phyloP scores from a whole-genome alignment of 1,284 basidiomycete genomes.

The Trichosporon coremiiforme region DNA sequence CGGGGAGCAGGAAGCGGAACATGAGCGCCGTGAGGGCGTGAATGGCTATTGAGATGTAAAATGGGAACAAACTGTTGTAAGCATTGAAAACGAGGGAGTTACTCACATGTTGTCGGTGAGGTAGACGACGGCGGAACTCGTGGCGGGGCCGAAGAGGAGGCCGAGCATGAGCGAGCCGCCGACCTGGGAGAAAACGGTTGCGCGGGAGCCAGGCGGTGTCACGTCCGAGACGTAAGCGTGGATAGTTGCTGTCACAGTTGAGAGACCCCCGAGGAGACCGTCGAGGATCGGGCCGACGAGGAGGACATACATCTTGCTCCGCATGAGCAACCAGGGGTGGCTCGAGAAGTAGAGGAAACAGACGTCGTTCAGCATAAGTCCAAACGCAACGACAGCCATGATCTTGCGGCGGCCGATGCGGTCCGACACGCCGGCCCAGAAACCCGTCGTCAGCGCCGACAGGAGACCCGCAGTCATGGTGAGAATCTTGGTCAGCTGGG shows the following conservation, averaged over 20 bases:
- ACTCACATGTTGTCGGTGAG: constrained; percentile 62
- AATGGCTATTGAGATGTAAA: constrained; percentile 63
- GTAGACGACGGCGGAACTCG: constrained; percentile 71
- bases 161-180: constrained; percentile 62
- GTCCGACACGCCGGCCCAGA: constrained; percentile 84
- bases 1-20: constrained; percentile 68
- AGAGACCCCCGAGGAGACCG: constrained; percentile 82
- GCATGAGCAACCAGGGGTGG: constrained; percentile 66
- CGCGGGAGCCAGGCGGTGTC: constrained; percentile 78
- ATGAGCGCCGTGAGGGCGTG: constrained; percentile 61
- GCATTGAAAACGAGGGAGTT: constrained; percentile 32
- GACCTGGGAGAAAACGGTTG: constrained; percentile 77
- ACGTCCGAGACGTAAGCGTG: constrained; percentile 82
- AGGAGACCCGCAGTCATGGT: constrained; percentile 77
- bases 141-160: constrained; percentile 69
- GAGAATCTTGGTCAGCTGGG: constrained; percentile 68
- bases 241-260: constrained; percentile 73
- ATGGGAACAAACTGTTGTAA: constrained; percentile 65
- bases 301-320: constrained; percentile 66
- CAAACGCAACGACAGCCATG: constrained; percentile 69
- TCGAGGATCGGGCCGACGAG: constrained; percentile 78
- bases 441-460: constrained; percentile 79
- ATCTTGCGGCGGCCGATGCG: constrained; percentile 73
- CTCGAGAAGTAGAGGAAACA: constrained; percentile 76
- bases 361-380: constrained; percentile 68